Evolutionary conservation across 495 filamentous ascomycete species (phyloP).

Genomic region (Xylaria sp.): DNA sequence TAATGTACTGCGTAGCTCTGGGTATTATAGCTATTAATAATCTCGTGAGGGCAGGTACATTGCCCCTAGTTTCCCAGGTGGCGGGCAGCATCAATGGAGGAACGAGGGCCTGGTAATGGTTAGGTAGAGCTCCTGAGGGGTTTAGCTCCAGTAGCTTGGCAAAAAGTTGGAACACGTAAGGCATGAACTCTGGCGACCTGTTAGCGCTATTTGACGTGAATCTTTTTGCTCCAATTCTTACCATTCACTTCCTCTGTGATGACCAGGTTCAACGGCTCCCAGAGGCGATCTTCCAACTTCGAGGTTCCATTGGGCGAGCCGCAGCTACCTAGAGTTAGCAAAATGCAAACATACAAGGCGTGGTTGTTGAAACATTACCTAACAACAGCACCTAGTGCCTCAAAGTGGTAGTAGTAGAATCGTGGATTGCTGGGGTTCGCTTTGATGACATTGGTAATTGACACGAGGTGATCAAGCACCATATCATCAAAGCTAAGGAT

Average conservation of each 20-base stretch:
- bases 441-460: constrained; percentile 86
- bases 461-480: constrained; percentile 78
- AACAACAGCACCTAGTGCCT: constrained; percentile 93
- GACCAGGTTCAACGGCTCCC: constrained; percentile 75
- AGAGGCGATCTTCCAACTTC: constrained; percentile 78
- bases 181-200: constrained; percentile 77
- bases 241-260: constrained; percentile 81
- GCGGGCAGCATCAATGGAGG: constrained; percentile 73
- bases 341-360: background rate
- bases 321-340: constrained; percentile 64
- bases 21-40: constrained; percentile 84
- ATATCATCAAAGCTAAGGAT: constrained; percentile 72
- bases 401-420: constrained; percentile 99
- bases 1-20: constrained; percentile 72
- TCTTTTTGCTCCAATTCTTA: constrained; percentile 43
- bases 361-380: constrained; percentile 52
- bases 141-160: constrained; percentile 86
- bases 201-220: constrained; percentile 26
- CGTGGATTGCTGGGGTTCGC: constrained; percentile 95
- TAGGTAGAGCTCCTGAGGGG: constrained; percentile 72
- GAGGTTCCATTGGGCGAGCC: constrained; percentile 59
- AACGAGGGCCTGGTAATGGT: constrained; percentile 78
- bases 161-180: constrained; percentile 96
- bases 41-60: constrained; percentile 87
- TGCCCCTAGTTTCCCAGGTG: constrained; percentile 90